Base-by-base conservation (phyloP, 2,329 filamentous ascomycete genomes). In the Phialemoniopsis sp. region DNA sequence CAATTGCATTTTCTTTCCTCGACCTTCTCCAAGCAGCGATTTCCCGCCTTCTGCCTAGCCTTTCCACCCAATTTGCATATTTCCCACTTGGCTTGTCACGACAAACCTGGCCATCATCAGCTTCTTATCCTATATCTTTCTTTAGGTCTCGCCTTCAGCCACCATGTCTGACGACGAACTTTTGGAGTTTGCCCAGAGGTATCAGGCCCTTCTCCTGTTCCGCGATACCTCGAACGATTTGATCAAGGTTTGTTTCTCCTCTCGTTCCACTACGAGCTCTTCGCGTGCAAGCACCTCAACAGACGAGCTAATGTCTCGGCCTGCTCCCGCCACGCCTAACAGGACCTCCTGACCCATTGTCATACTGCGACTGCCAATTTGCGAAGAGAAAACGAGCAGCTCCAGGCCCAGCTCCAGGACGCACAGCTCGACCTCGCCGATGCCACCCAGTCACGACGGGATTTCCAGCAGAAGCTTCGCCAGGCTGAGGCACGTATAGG, bases 391-490 rank as follows among this genome's bases (percentile, higher is more conserved):
- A 77, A 71, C 44, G 46, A 49, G 2, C 50, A 49, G 8, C 58
- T 80, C 5, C 48, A 44, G 33, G 55, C 63, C 29, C 57, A 70
- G 41, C 52, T 78, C 10, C 57, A 55, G 32, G 61, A 73, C 46
- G 53, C 61, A 28, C 60, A 67, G 37, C 63, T 78, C 43, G 75
- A 80, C 46, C 62, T 79, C 13, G 60, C 64, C 8, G 65, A 73
- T 52, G 65, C 73, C n/a, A 65, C 58, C 8, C 63, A 65, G 17
- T 66, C 66, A 5, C 62, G 72, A 44, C 61, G 72, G 40, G 70
- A 77, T 8, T 55, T 78, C 30, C 72, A 79, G 51, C 63, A 70
- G 42, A 63, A 61, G 34, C 49, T 76, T 19, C 63, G 63, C 32
- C 49, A 63, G n/a, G 49, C 61, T 29, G 63, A 71, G 34, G 46